Conservation (phyloP, 352 stramenopile genomes). For the Phytophthora hybrid region DNA sequence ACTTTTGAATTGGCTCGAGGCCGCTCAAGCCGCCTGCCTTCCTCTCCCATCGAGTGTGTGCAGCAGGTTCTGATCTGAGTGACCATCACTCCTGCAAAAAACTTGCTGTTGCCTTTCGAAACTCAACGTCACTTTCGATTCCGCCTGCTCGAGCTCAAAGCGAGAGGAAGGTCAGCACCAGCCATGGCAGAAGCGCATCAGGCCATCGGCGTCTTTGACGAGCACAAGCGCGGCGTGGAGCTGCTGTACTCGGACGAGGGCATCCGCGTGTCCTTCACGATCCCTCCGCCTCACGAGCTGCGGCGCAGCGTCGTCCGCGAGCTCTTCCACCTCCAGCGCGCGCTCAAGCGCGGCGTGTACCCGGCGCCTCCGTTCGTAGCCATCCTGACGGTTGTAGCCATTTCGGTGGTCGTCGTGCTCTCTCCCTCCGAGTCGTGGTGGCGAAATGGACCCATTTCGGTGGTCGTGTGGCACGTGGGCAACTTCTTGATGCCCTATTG, state of each 20-base stretch:
- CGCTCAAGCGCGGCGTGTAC: conserved; percentile 78
- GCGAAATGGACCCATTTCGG: conserved; percentile 76
- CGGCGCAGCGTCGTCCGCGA: conserved; percentile 67
- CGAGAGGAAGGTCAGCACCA: not conserved
- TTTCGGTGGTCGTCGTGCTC: conserved; percentile 67
- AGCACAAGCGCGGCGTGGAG: conserved; percentile 89
- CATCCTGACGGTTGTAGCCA: conserved; percentile 60
- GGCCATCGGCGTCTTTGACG: conserved; percentile 85
- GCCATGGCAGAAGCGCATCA: conserved; percentile 89
- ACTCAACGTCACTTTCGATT: conserved; percentile 24
- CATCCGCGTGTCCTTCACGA: conserved; percentile 86
- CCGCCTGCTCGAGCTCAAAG: not conserved
- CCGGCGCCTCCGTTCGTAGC: conserved; percentile 74
- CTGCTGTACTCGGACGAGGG: conserved; percentile 87
- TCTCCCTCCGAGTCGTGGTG: conserved; percentile 87
- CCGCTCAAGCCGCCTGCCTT: conserved; percentile 1
- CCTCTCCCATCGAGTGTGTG: conserved; percentile 4
- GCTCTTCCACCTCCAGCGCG: conserved; percentile 79
- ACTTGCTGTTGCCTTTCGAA: conserved; percentile 22
- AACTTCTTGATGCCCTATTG: conserved; percentile 84
- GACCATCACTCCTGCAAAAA: conserved; percentile 30
- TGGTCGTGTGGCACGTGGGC: conserved; percentile 82
- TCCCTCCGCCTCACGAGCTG: conserved; percentile 81
- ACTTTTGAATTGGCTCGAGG: conserved; percentile 25
- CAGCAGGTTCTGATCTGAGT: conserved; percentile 4